Percentiles rank a stretch among this genome's conserved stretches.
These are phyloP conservation scores for Lobosporangium transversale DNA, from an alignment of 192 early-diverging fungal genomes.

Conservation along the genomic window DNA sequence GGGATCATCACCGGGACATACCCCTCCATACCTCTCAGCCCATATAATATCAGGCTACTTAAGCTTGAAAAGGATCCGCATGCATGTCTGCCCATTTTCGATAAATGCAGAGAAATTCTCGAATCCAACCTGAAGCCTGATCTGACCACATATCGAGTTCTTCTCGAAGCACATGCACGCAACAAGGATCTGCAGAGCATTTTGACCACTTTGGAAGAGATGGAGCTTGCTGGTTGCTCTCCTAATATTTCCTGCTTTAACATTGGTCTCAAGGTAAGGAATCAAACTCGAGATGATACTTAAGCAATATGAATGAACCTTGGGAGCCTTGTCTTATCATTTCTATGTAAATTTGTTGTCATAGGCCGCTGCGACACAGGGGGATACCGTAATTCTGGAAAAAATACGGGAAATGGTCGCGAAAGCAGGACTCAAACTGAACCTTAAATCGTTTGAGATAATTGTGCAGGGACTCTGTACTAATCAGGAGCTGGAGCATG, in stretches of 20 bases:
- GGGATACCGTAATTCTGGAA: constrained; percentile 36
- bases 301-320: background rate
- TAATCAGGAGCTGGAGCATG: constrained; percentile 44
- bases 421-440: constrained; percentile 33
- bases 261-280: constrained; percentile 49
- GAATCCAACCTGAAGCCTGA: constrained; percentile 52
- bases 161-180: constrained; percentile 46
- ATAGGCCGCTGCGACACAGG: constrained; percentile 30
- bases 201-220: constrained; percentile 46
- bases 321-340: background rate
- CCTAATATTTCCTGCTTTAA: constrained; percentile 55
- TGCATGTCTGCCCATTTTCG: constrained; percentile 29
- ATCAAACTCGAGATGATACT: background rate
- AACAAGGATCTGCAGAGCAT: constrained; percentile 17
- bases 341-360: background rate
- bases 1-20: constrained; percentile 42
- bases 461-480: constrained; percentile 50
- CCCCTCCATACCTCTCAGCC: constrained; percentile 20
- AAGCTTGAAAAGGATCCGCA: constrained; percentile 14
- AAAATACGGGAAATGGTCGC: constrained; percentile 12
- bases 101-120: constrained; percentile 50
- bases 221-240: constrained; percentile 32
- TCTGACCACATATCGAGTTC: constrained; percentile 50
- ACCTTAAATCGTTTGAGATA: constrained; percentile 45
- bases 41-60: constrained; percentile 19